These are phyloP conservation scores for Pseudogymnoascus sp. DNA, from an alignment of 2,329 filamentous ascomycete species.

Conservation along the genomic window DNA sequence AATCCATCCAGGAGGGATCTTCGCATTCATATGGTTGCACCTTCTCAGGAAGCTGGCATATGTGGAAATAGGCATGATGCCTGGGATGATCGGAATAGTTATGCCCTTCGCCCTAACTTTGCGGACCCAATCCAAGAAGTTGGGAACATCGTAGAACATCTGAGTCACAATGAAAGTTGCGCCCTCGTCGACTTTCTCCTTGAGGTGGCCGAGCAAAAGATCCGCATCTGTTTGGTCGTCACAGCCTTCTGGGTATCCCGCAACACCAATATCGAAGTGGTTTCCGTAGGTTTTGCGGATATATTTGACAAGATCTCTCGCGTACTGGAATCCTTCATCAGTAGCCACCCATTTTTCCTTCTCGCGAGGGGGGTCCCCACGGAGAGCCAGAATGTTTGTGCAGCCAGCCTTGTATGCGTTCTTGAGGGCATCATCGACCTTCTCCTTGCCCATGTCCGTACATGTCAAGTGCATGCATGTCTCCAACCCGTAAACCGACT, in stretches of 20 bases:
- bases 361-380: conserved; percentile 88
- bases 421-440: conserved; percentile 79
- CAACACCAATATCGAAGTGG: conserved; percentile 96
- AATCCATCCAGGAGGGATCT: conserved; percentile 73
- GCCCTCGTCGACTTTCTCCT: conserved; percentile 93
- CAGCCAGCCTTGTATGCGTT: conserved; percentile 91
- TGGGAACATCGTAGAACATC: conserved; percentile 98
- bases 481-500: conserved; percentile 90
- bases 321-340: conserved; percentile 82
- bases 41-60: conserved; percentile 87
- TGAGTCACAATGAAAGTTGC: conserved; percentile 93
- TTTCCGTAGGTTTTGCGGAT: conserved; percentile 72
- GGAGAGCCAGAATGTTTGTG: conserved; percentile 90
- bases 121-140: conserved; percentile 83
- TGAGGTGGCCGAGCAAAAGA: conserved; percentile 77
- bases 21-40: conserved; percentile 84
- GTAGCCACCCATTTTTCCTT: conserved; percentile 88
- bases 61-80: conserved; percentile 91
- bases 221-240: conserved; percentile 90
- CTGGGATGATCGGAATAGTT: conserved; percentile 71
- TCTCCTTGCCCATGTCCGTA: conserved; percentile 91
- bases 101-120: conserved; percentile 83
- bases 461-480: conserved; percentile 99
- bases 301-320: conserved; percentile 72
- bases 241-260: conserved; percentile 90